Conservation (phyloP, 2,329 filamentous ascomycete species). For the Fusarium haematococcum region DNA sequence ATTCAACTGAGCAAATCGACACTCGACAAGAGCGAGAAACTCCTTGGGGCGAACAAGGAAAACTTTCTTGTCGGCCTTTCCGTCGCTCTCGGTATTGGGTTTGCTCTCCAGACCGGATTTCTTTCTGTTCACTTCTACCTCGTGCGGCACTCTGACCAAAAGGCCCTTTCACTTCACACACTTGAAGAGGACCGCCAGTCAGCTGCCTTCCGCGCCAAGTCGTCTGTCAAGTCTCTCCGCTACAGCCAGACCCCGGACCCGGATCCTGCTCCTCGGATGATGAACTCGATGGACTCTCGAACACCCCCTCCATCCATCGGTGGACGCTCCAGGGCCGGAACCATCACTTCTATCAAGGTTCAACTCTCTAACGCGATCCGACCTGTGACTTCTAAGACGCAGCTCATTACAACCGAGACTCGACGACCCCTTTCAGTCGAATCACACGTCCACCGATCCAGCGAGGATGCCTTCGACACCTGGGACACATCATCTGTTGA, state of each 20-base stretch:
- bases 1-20: slow-evolving; percentile 50
- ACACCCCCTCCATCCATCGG: slow-evolving; percentile 59
- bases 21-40: slow-evolving; percentile 20
- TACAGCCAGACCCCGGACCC: slow-evolving; percentile 60
- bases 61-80: slow-evolving; percentile 59
- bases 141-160: slow-evolving; percentile 44
- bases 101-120: slow-evolving; percentile 62
- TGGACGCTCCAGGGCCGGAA: slow-evolving; percentile 40
- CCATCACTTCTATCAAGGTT: slow-evolving; percentile 48
- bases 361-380: slow-evolving; percentile 61
- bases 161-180: slow-evolving; percentile 36
- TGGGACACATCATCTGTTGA: slow-evolving; percentile 81
- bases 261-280: slow-evolving; percentile 47
- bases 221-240: slow-evolving; percentile 62
- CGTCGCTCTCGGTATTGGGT: slow-evolving; percentile 58
- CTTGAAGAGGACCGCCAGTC: slow-evolving; percentile 38
- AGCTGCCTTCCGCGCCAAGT: slow-evolving; percentile 41
- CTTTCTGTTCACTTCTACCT: slow-evolving; percentile 58
- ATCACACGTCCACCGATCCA: slow-evolving; percentile 53
- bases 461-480: slow-evolving; percentile 76
- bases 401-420: slow-evolving; percentile 60
- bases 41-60: slow-evolving; percentile 34
- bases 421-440: slow-evolving; percentile 62
- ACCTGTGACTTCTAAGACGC: slow-evolving; percentile 68
- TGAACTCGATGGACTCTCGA: slow-evolving; percentile 51